These are phyloP conservation scores for Leccinum longicurvipes DNA, from an alignment of 768 basidiomycete genomes.

Conservation along the genomic window DNA sequence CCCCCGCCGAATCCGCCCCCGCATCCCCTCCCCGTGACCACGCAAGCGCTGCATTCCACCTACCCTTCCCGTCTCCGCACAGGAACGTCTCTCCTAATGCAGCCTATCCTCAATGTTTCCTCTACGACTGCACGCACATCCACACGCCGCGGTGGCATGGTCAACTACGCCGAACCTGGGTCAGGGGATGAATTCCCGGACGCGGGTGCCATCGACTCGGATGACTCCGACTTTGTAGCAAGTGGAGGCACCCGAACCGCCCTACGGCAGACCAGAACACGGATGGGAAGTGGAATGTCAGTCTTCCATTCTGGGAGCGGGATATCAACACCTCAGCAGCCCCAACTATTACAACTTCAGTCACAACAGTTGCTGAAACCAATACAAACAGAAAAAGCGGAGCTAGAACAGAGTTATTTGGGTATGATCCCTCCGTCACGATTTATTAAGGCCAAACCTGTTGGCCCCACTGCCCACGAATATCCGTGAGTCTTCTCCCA, in stretches of 20 bases:
- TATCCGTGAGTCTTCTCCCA: constrained; percentile 60
- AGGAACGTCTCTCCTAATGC: constrained; percentile 85
- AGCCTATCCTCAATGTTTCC: constrained; percentile 64
- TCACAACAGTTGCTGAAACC: constrained; percentile 19
- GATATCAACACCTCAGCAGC: constrained; percentile 34
- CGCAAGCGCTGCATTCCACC: constrained; percentile 76
- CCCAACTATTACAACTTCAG: constrained; percentile 19
- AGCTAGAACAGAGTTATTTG: constrained; percentile 85
- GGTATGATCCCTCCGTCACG: constrained; percentile 80
- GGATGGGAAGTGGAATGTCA: constrained; percentile 46
- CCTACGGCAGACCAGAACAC: constrained; percentile 43
- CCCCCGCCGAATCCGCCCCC: constrained; percentile 47
- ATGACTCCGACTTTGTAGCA: constrained; percentile 78
- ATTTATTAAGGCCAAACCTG: constrained; percentile 62
- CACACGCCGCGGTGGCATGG: constrained; percentile 60
- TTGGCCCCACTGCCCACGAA: constrained; percentile 60
- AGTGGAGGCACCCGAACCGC: constrained; percentile 62
- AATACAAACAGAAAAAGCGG: constrained; percentile 45
- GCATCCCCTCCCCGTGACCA: constrained; percentile 53
- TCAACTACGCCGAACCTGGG: constrained; percentile 86
- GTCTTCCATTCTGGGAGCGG: constrained; percentile 56
- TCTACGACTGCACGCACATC: constrained; percentile 43
- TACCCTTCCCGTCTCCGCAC: constrained; percentile 91
- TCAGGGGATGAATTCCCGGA: constrained; percentile 81
- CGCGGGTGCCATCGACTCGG: constrained; percentile 77